Percentiles rank a stretch among this genome's conserved stretches.
These are phyloP conservation scores for Quercus lobata DNA, from an alignment of 331 rosid genomes.

Conservation along the genomic window DNA sequence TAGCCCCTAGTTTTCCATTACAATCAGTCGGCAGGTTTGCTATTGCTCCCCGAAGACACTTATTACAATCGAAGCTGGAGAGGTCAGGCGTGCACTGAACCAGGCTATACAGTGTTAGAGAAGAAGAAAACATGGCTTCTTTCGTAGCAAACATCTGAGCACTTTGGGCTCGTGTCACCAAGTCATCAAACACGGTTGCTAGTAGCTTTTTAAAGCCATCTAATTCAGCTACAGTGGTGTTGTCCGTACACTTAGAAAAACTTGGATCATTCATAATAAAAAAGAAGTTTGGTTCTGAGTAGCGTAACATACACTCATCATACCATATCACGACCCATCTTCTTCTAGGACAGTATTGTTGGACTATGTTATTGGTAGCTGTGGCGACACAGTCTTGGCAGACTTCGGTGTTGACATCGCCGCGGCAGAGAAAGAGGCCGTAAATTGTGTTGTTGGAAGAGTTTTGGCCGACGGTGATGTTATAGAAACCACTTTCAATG, in stretches of 20 bases:
- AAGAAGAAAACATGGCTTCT: conserved; percentile 10
- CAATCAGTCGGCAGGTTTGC: too few relatives aligned
- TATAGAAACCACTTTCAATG: conserved; percentile 21
- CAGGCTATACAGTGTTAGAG: conserved; percentile 26
- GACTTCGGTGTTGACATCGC: conserved; percentile 19
- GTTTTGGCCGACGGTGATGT: background rate
- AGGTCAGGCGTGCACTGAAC: background rate
- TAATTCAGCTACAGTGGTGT: background rate
- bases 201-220: conserved; percentile 4
- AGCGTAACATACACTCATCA: conserved; percentile 47
- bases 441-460: background rate
- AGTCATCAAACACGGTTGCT: background rate
- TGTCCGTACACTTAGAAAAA: background rate
- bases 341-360: conserved; percentile 15
- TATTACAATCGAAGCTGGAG: too few relatives aligned
- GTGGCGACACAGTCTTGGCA: conserved; percentile 34
- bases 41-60: too few relatives aligned
- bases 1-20: too few relatives aligned
- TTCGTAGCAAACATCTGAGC: conserved; percentile 16
- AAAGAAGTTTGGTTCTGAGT: background rate
- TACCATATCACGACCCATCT: conserved; percentile 43
- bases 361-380: background rate
- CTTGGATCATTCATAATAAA: too few relatives aligned
- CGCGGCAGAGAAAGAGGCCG: conserved; percentile 66
- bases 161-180: conserved; percentile 17